Evolutionary conservation across 169 alveolate genomes (phyloP).

Genomic region (Cardiosporidium cionae): DNA sequence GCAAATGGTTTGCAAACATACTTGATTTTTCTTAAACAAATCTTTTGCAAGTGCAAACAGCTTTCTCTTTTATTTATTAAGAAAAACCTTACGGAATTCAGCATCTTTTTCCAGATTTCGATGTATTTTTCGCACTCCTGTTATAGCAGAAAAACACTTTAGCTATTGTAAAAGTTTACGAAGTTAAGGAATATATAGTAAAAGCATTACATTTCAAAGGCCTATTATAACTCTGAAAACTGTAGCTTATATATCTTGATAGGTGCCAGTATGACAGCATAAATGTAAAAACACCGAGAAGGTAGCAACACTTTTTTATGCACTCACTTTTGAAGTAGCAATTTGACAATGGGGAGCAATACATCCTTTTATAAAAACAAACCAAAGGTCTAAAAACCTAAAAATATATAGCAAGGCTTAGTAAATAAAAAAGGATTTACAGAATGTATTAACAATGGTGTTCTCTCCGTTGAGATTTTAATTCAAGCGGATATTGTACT

Average conservation of each 20-base stretch:
- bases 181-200: no score
- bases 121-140: background rate
- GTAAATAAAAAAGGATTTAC: slow-evolving; percentile 5
- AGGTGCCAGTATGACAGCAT: no score
- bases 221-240: no score
- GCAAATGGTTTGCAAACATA: no score
- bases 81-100: background rate
- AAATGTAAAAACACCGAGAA: no score
- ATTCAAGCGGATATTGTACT: background rate
- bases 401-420: slow-evolving; percentile 19
- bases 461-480: no score
- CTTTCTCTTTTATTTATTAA: background rate
- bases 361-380: slow-evolving; percentile 27
- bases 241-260: no score
- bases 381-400: slow-evolving; percentile 33
- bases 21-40: no score
- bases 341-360: background rate
- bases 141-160: background rate
- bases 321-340: background rate
- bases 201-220: no score
- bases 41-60: background rate
- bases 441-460: no score
- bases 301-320: no score
- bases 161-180: no score
- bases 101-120: background rate